Percentiles rank a stretch among this genome's conserved stretches.
These are phyloP conservation scores for Naganishia vishniacii DNA, from an alignment of 768 basidiomycete species.

Conservation along the genomic window DNA sequence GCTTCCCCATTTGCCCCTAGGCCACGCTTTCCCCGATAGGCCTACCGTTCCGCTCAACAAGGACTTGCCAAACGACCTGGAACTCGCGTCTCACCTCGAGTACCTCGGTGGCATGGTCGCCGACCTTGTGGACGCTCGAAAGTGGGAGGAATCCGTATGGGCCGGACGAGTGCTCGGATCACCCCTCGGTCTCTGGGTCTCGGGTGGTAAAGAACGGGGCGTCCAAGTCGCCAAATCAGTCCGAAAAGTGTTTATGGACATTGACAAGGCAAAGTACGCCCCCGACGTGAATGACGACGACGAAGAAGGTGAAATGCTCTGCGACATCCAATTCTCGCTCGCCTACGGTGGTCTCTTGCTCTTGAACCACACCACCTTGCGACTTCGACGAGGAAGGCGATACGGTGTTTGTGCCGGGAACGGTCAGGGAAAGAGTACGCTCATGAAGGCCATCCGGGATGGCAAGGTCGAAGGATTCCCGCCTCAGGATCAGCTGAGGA, in stretches of 20 bases:
- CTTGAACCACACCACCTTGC: conserved; percentile 85
- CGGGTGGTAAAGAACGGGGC: conserved; percentile 43
- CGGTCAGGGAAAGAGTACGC: conserved; percentile 90
- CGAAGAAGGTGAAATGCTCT: conserved; percentile 77
- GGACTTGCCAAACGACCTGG: conserved; percentile 55
- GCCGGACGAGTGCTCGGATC: conserved; percentile 60
- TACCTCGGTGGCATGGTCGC: conserved; percentile 70
- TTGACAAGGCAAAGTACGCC: conserved; percentile 67
- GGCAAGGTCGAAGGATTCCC: conserved; percentile 94
- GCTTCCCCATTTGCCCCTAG: conserved; percentile 57
- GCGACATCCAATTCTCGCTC: conserved; percentile 88
- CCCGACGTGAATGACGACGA: conserved; percentile 51
- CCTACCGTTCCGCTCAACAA: conserved; percentile 54
- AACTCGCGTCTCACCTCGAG: conserved; percentile 60
- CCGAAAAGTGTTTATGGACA: conserved; percentile 66
- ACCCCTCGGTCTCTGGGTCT: conserved; percentile 67
- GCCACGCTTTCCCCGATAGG: conserved; percentile 51
- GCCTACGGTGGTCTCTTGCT: conserved; percentile 92
- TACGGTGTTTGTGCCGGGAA: conserved; percentile 97
- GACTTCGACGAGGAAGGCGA: conserved; percentile 79
- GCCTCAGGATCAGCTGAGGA: conserved; percentile 72
- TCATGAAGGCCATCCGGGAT: conserved; percentile 90
- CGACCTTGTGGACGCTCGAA: conserved; percentile 60
- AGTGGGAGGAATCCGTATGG: conserved; percentile 49
- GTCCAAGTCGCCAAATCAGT: conserved; percentile 57